Evolutionary conservation across 2,329 filamentous ascomycete genomes (phyloP).

Genomic region (Diaporthe eres): DNA sequence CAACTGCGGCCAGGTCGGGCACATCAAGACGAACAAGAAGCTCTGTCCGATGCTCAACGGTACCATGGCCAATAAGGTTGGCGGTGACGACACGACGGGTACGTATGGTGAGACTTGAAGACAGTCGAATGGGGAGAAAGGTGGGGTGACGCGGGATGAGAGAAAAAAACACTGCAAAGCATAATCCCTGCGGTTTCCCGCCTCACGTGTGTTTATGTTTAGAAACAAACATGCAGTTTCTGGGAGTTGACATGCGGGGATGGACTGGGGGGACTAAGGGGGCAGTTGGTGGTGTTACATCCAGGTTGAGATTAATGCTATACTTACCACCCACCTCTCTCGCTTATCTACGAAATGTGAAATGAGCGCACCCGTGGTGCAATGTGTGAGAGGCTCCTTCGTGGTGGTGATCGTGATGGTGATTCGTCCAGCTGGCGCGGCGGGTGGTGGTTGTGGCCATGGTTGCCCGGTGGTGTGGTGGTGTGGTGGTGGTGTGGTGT

Average conservation of each 20-base stretch:
- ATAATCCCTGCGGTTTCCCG: background rate
- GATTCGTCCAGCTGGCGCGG: slow-evolving; percentile 34
- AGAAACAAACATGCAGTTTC: slow-evolving; percentile 21
- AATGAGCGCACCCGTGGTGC: background rate
- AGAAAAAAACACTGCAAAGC: background rate
- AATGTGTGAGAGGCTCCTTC: background rate
- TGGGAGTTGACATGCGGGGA: background rate
- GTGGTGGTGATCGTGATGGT: background rate
- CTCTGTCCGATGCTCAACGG: slow-evolving; percentile 42
- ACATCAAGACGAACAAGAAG: slow-evolving; percentile 99
- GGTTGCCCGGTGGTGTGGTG: background rate
- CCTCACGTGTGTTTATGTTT: slow-evolving; percentile 30
- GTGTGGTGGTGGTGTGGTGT: background rate
- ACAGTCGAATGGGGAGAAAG: background rate
- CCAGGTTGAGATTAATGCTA: slow-evolving; percentile 21
- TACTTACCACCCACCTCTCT: slow-evolving; percentile 3
- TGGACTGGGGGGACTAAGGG: background rate
- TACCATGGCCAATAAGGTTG: slow-evolving; percentile 38
- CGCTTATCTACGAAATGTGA: background rate
- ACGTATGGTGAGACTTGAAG: slow-evolving; percentile 39
- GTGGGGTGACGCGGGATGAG: background rate
- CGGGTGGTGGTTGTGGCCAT: background rate
- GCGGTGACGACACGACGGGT: slow-evolving; percentile 38
- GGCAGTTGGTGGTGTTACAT: slow-evolving; percentile 9
- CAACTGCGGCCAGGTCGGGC: slow-evolving; percentile 95